Base-by-base conservation (phyloP, 2,329 filamentous ascomycete genomes). In the Colletotrichum musicola region DNA sequence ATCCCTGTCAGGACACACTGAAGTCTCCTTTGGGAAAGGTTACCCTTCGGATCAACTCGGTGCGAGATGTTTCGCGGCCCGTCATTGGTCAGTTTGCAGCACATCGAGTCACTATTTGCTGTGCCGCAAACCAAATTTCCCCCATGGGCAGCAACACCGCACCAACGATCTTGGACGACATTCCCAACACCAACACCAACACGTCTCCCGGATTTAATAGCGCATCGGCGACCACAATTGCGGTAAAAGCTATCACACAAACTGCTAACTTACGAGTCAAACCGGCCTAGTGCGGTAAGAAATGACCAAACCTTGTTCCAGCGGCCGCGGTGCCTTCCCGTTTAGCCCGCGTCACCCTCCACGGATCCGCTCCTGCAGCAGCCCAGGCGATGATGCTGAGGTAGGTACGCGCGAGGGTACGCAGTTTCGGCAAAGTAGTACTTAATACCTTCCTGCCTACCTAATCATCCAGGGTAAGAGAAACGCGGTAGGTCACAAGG, bases 91-190 rank as follows among this genome's bases (percentile, higher is more conserved):
- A 40, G 46, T 46, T 14, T 22, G 14, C n/a, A 49, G 5, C 20
- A 30, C 20, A 35, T 60, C 35, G 54, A 59, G 55, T 38, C 55
- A 68, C 25, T 30, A 55, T 49, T 53, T 42, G 42, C 62, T 44
- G 62, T 68, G 65, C 65, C 66, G 66, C 66, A 56, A 22, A 54
- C 9, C 27, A 4, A 50, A 66, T 69, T 56, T 69, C 66, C 49
- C 22, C 56, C 18, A 2, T 20, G 22, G 44, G 7, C 27, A 51
- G 20, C 9, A 42, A 18, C 20, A 5, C 50, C 50, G 40, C 14
- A 6, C 6, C 16, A 20, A n/a, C 38, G 20, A n/a, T 58, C 7
- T 35, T 30, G 55, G 18, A 27, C 30, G 40, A 65, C 46, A 55
- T 56, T 62, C 27, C 30, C 50, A 30, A 30, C 30, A 12, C 30